A percentile compares a stretch with the other conserved stretches of the same genome.
Conservation (phyloP, 225 moss, liverwort and hornwort species). For the Lunularia cruciata region DNA sequence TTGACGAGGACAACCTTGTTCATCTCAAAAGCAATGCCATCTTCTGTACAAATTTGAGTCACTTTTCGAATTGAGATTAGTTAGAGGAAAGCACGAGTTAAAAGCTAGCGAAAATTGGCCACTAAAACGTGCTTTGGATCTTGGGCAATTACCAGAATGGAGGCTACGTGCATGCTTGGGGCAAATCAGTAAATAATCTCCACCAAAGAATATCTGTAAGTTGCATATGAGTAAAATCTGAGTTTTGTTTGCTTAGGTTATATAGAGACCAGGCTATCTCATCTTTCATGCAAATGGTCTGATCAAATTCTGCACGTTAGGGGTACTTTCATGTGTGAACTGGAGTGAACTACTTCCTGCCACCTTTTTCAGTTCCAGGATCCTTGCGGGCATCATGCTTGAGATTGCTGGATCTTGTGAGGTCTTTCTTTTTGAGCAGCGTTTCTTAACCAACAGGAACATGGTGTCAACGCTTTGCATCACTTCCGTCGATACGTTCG, state of each 20-base stretch:
- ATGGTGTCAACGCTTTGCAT: conserved; percentile 63
- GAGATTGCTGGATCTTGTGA: not conserved
- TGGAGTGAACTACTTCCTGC: not conserved
- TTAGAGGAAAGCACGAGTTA: too few relatives aligned
- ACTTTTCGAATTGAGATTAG: too few relatives aligned
- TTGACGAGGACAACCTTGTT: not conserved
- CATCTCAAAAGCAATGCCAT: not conserved
- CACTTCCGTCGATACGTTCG: conserved; percentile 55
- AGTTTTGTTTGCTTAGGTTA: not conserved
- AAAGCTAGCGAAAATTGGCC: too few relatives aligned
- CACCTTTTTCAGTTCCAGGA: not conserved
- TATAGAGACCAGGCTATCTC: not conserved
- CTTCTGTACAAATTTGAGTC: too few relatives aligned
- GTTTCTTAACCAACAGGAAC: conserved; percentile 46
- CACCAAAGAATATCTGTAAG: conserved; percentile 74
- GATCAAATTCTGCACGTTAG: not conserved
- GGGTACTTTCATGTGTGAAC: not conserved
- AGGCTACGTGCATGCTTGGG: conserved; percentile 83
- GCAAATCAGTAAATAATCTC: conserved; percentile 66
- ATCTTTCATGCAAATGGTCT: too few relatives aligned
- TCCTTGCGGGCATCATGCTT: not conserved
- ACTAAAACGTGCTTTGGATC: too few relatives aligned
- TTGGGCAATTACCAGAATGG: conserved; percentile 77
- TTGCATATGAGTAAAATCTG: not conserved
- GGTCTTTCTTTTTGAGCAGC: not conserved